Percentiles rank a stretch among this genome's conserved stretches.
Conservation (phyloP, 176 grass and related monocot genomes). For the Eragrostis nindensis region DNA sequence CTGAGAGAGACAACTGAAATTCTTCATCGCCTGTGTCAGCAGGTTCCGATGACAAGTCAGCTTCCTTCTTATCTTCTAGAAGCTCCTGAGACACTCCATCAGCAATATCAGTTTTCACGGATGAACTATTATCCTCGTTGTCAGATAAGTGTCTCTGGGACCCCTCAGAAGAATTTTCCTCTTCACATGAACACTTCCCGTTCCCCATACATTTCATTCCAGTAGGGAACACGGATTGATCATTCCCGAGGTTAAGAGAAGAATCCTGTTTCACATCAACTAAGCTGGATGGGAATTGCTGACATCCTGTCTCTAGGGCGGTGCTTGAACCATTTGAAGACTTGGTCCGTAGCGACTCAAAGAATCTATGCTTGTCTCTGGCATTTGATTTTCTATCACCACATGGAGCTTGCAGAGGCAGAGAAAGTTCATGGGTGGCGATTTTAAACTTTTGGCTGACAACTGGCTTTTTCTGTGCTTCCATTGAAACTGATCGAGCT, state of each 20-base stretch:
- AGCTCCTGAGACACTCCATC: slow-evolving; percentile 34
- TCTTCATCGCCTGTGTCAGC: slow-evolving; percentile 48
- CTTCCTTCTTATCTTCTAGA: slow-evolving; percentile 29
- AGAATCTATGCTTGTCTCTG: slow-evolving; percentile 56
- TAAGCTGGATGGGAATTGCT: slow-evolving; percentile 34
- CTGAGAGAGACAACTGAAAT: slow-evolving; percentile 35
- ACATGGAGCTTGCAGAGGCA: slow-evolving; percentile 46
- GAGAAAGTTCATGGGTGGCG: slow-evolving; percentile 30
- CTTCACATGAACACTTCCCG: slow-evolving; percentile 49
- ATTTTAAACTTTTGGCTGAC: slow-evolving; percentile 50
- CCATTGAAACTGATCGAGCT: slow-evolving; percentile 36
- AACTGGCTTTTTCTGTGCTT: slow-evolving; percentile 41
- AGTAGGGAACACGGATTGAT: slow-evolving; percentile 13
- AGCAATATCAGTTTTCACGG: slow-evolving; percentile 3
- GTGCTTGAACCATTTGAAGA: slow-evolving; percentile 49
- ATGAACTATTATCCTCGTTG: slow-evolving; percentile 46
- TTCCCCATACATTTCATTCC: slow-evolving; percentile 49
- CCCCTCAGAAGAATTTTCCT: slow-evolving; percentile 49
- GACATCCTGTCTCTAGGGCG: slow-evolving; percentile 38
- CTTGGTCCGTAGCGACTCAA: slow-evolving; percentile 55
- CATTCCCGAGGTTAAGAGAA: slow-evolving; percentile 29
- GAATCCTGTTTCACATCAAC: slow-evolving; percentile 42
- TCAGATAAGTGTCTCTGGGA: slow-evolving; percentile 51
- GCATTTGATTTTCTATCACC: slow-evolving; percentile 55
- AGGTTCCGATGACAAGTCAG: slow-evolving; percentile 38